phyloP scores from a whole-genome alignment of 495 filamentous ascomycete genomes.

The Aspergillus cavernicola region DNA sequence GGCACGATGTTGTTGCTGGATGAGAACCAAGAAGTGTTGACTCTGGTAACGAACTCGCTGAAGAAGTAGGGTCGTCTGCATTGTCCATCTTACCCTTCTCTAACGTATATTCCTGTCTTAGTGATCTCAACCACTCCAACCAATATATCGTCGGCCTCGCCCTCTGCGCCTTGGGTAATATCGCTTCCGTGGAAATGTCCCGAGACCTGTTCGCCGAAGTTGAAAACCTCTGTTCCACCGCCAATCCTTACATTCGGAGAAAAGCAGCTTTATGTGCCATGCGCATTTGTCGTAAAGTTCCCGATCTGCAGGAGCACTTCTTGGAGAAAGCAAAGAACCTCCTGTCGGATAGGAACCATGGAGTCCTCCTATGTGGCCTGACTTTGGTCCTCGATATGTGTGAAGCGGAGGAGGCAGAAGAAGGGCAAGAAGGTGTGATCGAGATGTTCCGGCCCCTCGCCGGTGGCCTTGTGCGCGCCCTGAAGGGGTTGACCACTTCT shows the following conservation, averaged over 20 bases:
- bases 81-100: background rate
- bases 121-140: constrained; percentile 94
- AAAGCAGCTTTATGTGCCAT: constrained; percentile 99
- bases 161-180: constrained; percentile 92
- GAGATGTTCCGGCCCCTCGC: constrained; percentile 85
- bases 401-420: constrained; percentile 87
- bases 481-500: constrained; percentile 88
- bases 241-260: constrained; percentile 93
- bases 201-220: constrained; percentile 94
- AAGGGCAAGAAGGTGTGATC: constrained; percentile 76
- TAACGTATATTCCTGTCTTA: constrained; percentile 36
- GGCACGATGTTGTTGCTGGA: constrained; percentile 95
- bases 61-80: constrained; percentile 65
- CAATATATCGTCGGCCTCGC: constrained; percentile 98
- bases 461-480: constrained; percentile 73
- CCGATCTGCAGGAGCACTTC: constrained; percentile 95
- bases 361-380: constrained; percentile 86
- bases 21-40: constrained; percentile 97
- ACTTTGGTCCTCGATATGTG: constrained; percentile 91
- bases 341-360: constrained; percentile 90
- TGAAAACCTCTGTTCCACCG: constrained; percentile 81
- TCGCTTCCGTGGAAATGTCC: constrained; percentile 98
- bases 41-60: constrained; percentile 92
- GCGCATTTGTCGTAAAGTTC: constrained; percentile 97
- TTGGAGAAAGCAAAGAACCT: constrained; percentile 86